These are phyloP conservation scores for Sugiyamaella floridensis DNA, from an alignment of 805 yeast genomes.

Conservation along the genomic window DNA sequence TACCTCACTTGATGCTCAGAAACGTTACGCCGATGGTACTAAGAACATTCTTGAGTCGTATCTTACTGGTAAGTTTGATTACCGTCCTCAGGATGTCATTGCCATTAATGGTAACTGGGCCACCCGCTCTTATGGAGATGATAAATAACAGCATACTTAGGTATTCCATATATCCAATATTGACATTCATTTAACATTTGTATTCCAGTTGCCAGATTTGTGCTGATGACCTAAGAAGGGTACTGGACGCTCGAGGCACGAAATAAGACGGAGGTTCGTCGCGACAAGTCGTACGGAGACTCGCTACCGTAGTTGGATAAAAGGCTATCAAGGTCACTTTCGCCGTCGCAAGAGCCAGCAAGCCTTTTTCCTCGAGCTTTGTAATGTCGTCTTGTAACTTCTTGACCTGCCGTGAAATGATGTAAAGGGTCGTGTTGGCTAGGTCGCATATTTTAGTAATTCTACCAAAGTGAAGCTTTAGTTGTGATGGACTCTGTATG, in stretches of 20 bases:
- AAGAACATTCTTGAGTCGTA: constrained; percentile 57
- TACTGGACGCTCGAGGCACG: constrained; percentile 1
- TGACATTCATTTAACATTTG: no score
- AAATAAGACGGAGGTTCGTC: constrained; percentile 7
- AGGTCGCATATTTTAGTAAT: constrained; percentile 65
- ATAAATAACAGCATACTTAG: no score
- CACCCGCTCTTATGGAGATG: constrained; percentile 62
- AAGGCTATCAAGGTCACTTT: constrained; percentile 4
- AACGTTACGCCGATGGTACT: constrained; percentile 64
- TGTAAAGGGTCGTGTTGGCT: constrained; percentile 76
- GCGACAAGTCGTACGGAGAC: constrained; percentile 2
- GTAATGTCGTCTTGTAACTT: constrained; percentile 70
- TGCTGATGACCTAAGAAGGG: no score
- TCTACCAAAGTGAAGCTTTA: no score
- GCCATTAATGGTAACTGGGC: constrained; percentile 65
- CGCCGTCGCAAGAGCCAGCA: constrained; percentile 41
- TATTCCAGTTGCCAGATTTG: no score
- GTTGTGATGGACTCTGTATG: no score
- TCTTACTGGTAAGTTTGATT: constrained; percentile 55
- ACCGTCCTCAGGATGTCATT: constrained; percentile 68
- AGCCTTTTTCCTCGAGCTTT: constrained; percentile 72
- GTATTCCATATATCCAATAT: no score
- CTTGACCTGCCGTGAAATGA: constrained; percentile 66
- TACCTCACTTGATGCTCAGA: constrained; percentile 73
- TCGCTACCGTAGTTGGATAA: constrained; percentile 5